Evolutionary conservation across 2,329 filamentous ascomycete genomes (phyloP), one percentile per base, ranked within the genome.

Genomic region (Penicillium sp.): DNA sequence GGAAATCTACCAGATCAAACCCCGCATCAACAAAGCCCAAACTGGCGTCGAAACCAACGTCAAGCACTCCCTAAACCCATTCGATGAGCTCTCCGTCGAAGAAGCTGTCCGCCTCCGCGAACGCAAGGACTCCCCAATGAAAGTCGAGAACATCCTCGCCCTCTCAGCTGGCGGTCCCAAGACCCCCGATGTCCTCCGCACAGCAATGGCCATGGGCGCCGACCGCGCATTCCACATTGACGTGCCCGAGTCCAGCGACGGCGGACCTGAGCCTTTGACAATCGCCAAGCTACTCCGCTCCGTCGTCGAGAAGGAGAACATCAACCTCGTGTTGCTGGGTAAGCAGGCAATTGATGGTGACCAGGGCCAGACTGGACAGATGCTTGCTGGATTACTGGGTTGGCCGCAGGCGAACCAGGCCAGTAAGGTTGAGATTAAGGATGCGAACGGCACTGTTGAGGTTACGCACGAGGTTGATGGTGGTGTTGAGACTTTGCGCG

Each of bases 331-430:
- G 22, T 87, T 99, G 63, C 81, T 98, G 64, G 95, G 95, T 68
- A 99, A 99, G 82, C 95, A 99, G 85, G 93, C 90, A 73, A 99
- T 99, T 76, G 95, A 99, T 77, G 93, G 96, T 72, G 95, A 99
- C 76, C 88, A 92, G 55, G 88, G 87, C 59, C 95, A 99, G 86
- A 99, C 95, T 57, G 95, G 95, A 26, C 93, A 96, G 83, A 99
- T 99, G 93, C 86, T 99, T 21, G 95, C 95, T 0, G 95, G 93
- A 1, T 76, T 99, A 64, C 77, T 99, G 71, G 89, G 89, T 43
- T 99, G 95, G 95, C 83, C 90, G 45, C 95, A 98, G 83, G 95
- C 93, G 46, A 98, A 93, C 52, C 92, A 96, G 82, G 95, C 95
- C 24, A 89, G 87, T 75, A 89, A 90, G 78, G 87, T 99, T 10